Percentiles rank a stretch among this genome's conserved stretches.
phyloP scores from a whole-genome alignment of 2,329 filamentous ascomycete species.

The Arthrobotrys musiformis region DNA sequence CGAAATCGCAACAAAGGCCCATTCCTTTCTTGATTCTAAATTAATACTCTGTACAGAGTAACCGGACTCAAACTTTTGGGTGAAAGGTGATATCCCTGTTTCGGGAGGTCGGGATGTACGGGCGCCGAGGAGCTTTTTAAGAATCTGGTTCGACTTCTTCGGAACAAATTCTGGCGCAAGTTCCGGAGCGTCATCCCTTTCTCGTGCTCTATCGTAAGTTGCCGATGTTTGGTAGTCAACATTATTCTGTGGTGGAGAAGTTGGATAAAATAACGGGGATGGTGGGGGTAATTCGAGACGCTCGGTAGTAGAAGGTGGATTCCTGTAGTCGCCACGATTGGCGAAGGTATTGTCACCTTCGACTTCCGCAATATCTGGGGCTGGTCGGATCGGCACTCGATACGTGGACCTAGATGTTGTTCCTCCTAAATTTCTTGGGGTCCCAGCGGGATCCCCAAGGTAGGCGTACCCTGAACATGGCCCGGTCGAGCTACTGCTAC shows the following conservation, averaged over 20 bases:
- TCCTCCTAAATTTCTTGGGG: neutral
- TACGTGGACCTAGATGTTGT: neutral
- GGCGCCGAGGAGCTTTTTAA: conserved; percentile 33
- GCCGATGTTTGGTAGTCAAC: neutral
- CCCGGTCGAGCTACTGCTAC: neutral
- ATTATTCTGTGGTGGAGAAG: neutral
- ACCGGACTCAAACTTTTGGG: conserved; percentile 12
- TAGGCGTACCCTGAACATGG: conserved; percentile 9
- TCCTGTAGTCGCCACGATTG: neutral
- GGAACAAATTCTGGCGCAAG: neutral
- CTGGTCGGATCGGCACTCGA: neutral
- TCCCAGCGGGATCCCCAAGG: neutral
- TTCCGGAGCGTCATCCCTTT: neutral
- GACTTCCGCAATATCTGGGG: conserved; percentile 32
- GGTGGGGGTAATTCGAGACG: neutral
- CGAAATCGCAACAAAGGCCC: conserved; percentile 50
- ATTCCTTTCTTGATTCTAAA: conserved; percentile 41
- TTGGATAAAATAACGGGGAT: neutral
- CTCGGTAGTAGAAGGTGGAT: neutral
- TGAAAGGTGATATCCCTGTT: conserved; percentile 21
- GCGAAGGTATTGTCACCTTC: conserved; percentile 46
- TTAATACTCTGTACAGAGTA: conserved; percentile 25
- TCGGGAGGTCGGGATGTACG: conserved; percentile 21
- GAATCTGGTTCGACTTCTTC: conserved; percentile 42
- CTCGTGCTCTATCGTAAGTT: conserved; percentile 6